Base-by-base conservation (phyloP, 495 filamentous ascomycete species). In the Xylaria nigripes region DNA sequence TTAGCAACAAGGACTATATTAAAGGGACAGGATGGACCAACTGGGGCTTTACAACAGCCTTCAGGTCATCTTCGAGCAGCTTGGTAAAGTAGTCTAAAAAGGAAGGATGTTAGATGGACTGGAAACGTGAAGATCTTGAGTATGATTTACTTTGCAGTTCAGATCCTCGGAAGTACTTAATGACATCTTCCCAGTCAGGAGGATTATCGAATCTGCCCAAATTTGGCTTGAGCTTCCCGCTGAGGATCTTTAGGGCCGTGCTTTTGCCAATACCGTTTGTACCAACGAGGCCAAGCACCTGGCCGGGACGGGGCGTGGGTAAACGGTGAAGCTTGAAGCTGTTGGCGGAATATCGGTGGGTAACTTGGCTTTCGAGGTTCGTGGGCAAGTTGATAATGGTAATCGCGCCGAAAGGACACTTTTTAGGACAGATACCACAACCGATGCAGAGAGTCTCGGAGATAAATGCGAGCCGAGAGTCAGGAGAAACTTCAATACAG, bases 261-360 rank as follows among this genome's bases (percentile, higher is more conserved):
- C 90, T 96, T 80, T 98, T 97, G 70, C 93, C 93, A 66, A 97
- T 98, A 86, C 93, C 93, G 82, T 98, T 97, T 49, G 92, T 96
- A 65, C 93, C 93, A 18, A 98, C 93, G 42, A 98, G 81, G 71
- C 93, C 93, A 21, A 98, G 76, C n/a, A 98, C 94, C 62, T 96
- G 90, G 24, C 94, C 94, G 27, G 93, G 93, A 40, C 93, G 83
- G 42, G 93, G 93, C 75, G 90, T 96, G 25, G 93, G 93, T 59
- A 98, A 80, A 60, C 93, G 81, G 71, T 98, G 93, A 55, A 98
- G 84, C 79, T 98, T 98, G 81, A 98, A 98, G 75, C 91, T 96
- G 77, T 98, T 98, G 61, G 93, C 92, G 12, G 91, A 92, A 72
- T 98, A 98, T 70, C 94, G 88, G 70, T 98, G 93, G 55, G 93